Evolutionary conservation across 2,329 filamentous ascomycete species (phyloP).

Genomic region (Trichoderma breve): DNA sequence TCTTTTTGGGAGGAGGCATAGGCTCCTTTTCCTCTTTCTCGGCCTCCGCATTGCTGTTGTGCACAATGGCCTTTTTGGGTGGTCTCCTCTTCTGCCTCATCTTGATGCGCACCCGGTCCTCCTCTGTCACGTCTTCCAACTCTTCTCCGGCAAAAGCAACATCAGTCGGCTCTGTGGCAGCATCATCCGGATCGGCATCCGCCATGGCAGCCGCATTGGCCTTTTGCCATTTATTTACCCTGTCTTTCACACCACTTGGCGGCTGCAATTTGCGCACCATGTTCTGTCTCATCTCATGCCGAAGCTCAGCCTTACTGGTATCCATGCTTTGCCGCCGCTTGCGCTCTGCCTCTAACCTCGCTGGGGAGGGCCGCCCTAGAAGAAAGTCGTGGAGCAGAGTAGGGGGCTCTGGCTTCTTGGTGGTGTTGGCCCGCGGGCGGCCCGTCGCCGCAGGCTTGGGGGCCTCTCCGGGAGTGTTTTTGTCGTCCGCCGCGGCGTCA

Average conservation of each 20-base stretch:
- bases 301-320: slow-evolving; percentile 52
- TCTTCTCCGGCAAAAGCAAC: slow-evolving; percentile 60
- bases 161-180: slow-evolving; percentile 59
- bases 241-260: slow-evolving; percentile 69
- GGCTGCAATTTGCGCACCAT: slow-evolving; percentile 58
- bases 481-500: slow-evolving; percentile 17
- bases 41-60: slow-evolving; percentile 23
- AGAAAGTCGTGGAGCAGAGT: slow-evolving; percentile 58
- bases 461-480: slow-evolving; percentile 27
- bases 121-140: slow-evolving; percentile 56
- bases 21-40: slow-evolving; percentile 32
- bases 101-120: slow-evolving; percentile 59
- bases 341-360: slow-evolving; percentile 52
- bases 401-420: slow-evolving; percentile 39
- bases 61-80: slow-evolving; percentile 27
- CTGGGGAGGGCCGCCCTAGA: slow-evolving; percentile 54
- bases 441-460: slow-evolving; percentile 41
- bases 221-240: slow-evolving; percentile 83
- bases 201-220: slow-evolving; percentile 66
- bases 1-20: slow-evolving; percentile 71
- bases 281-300: slow-evolving; percentile 56
- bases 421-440: slow-evolving; percentile 37
- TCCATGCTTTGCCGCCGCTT: slow-evolving; percentile 58
- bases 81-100: slow-evolving; percentile 46
- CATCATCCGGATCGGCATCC: slow-evolving; percentile 49